Base-by-base conservation (phyloP, 345 rosid species). In the Passiflora organensis region DNA sequence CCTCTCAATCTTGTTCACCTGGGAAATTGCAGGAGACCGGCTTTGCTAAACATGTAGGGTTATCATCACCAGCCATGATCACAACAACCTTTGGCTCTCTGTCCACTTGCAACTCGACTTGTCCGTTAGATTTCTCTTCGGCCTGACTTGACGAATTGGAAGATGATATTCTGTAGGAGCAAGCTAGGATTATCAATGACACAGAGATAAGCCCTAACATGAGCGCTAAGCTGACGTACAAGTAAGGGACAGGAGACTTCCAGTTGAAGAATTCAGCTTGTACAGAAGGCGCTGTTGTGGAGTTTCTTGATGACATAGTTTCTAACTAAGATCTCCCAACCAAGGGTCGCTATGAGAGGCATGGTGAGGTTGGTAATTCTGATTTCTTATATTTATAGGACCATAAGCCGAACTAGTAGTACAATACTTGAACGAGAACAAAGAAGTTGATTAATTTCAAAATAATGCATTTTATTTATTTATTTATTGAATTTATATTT, bases 221-320 rank as follows among this genome's bases (percentile, higher is more conserved):
- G 19, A 64, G 44, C 0, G 69, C 63, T 15, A 72, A 48, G 13
- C 72, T 64, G 4, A 25, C 58, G 1, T 60, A 67, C 15, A 72
- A 58, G 66, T 67, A 72, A 13, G 69, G 69, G 18, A 50, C 38
- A 0, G 76, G 72, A 13, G 76, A 58, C 21, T 51, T 63, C 65
- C 72, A 58, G 12, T 44, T 50, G 58, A 44, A 43, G 19, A 52
- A 22, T 21, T 43, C 66, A 1, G 18, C 59, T 15, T 24, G 37
- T 4, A 15, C 19, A 34, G 24, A 13, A 11, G 13, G n/a, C n/a
- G n/a, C n/a, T 28, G 28, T 13, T 28, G 65, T 20, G 32, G 45
- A 14, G 58, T 34, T 59, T 54, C 47, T 48, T 22, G 47, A 24
- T 5, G 55, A 24, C 23, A 54, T 62, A 51, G 32, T 61, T 20